These are phyloP conservation scores for Keithomyces neogunnii DNA, from an alignment of 2,329 filamentous ascomycete species.

Conservation along the genomic window DNA sequence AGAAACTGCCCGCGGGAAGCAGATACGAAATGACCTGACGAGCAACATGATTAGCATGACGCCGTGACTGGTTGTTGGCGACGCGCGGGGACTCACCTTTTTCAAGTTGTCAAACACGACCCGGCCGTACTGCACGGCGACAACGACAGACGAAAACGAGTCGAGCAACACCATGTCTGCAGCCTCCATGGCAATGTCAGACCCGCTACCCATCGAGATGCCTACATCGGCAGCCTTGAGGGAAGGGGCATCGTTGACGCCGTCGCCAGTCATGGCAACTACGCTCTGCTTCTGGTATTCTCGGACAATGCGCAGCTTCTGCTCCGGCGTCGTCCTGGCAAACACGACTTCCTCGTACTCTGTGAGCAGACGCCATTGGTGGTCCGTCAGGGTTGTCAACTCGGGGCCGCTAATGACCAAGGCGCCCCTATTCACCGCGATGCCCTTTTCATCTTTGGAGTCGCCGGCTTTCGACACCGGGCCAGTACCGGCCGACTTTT, in stretches of 20 bases:
- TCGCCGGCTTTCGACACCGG: constrained; percentile 7
- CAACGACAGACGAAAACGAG: constrained; percentile 62
- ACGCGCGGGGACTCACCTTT: constrained; percentile 44
- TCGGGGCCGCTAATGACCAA: constrained; percentile 60
- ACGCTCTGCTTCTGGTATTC: constrained; percentile 61
- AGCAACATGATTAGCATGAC: background rate
- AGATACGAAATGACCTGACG: constrained; percentile 50
- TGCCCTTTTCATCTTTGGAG: constrained; percentile 14
- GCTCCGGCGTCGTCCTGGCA: constrained; percentile 66
- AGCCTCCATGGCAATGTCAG: constrained; percentile 74
- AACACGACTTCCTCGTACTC: constrained; percentile 66
- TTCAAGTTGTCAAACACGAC: constrained; percentile 75
- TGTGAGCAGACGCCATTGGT: constrained; percentile 60
- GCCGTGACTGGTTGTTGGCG: too few species aligned
- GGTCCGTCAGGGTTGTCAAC: constrained; percentile 53
- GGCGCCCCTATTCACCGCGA: constrained; percentile 25
- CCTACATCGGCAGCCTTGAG: constrained; percentile 74
- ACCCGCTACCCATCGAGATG: constrained; percentile 73
- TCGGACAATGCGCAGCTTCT: constrained; percentile 72
- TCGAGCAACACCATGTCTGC: constrained; percentile 77
- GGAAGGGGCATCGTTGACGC: constrained; percentile 79
- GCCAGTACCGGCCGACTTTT: constrained; percentile 17
- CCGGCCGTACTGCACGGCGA: constrained; percentile 63
- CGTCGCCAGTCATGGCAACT: constrained; percentile 79
- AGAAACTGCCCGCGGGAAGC: constrained; percentile 64